Evolutionary conservation across 2,329 filamentous ascomycete genomes (phyloP).

Genomic region (Taxawa tesnikishii): DNA sequence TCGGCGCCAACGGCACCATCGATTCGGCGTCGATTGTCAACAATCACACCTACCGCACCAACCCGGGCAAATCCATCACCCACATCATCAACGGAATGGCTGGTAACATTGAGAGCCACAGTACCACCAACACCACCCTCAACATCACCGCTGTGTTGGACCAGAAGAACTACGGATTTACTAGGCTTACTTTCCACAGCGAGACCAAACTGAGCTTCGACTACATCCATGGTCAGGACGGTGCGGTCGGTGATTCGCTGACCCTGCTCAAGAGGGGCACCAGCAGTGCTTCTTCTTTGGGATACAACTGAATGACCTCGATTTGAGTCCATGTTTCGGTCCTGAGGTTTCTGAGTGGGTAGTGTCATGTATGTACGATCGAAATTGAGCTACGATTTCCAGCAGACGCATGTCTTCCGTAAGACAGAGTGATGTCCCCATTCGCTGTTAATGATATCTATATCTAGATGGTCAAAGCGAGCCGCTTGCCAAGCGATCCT

Average conservation of each 20-base stretch:
- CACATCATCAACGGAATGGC: slow-evolving; percentile 43
- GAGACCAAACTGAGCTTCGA: slow-evolving; percentile 30
- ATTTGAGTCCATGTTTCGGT: no score
- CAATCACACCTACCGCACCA: slow-evolving; percentile 37
- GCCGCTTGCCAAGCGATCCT: no score
- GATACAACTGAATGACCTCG: no score
- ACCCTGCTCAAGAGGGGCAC: slow-evolving; percentile 23
- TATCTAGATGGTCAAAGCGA: no score
- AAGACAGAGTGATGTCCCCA: no score
- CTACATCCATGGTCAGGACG: slow-evolving; percentile 31
- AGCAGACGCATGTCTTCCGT: no score
- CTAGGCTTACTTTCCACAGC: slow-evolving; percentile 32
- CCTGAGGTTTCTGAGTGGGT: no score
- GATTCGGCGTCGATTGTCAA: slow-evolving; percentile 28
- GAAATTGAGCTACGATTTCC: no score
- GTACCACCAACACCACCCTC: slow-evolving; percentile 18
- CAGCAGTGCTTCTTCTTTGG: no score
- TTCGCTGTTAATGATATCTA: no score
- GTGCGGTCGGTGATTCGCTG: slow-evolving; percentile 26
- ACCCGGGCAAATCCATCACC: slow-evolving; percentile 35
- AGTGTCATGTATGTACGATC: no score
- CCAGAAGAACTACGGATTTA: slow-evolving; percentile 35
- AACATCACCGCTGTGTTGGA: slow-evolving; percentile 35
- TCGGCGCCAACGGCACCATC: slow-evolving; percentile 28
- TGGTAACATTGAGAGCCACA: slow-evolving; percentile 40